Percentiles rank a stretch among this genome's conserved stretches.
Conservation (phyloP, 2,329 filamentous ascomycete species). For the Ascochyta viciae-villosae region DNA sequence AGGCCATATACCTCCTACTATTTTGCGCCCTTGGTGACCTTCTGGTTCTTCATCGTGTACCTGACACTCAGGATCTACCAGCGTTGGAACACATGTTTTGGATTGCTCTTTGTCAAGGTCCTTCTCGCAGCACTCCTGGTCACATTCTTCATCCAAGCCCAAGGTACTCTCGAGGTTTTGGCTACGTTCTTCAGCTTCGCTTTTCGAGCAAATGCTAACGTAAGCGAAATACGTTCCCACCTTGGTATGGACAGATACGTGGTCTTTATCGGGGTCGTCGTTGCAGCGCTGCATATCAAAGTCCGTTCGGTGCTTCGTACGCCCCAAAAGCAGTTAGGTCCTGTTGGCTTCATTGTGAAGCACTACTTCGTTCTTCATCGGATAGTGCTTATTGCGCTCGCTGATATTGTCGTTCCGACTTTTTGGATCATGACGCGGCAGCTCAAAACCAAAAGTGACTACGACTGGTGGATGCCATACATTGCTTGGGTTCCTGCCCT, state of each 20-base stretch:
- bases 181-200: conserved; percentile 49
- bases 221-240: conserved; percentile 59
- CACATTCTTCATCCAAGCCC: conserved; percentile 45
- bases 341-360: conserved; percentile 29
- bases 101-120: conserved; percentile 58
- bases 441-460: conserved; percentile 51
- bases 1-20: conserved; percentile 66
- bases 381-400: conserved; percentile 22
- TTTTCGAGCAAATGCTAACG: conserved; percentile 59
- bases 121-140: conserved; percentile 54
- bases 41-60: conserved; percentile 69
- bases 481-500: conserved; percentile 63
- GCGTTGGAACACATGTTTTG: conserved; percentile 52
- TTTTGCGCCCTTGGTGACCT: conserved; percentile 65
- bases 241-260: conserved; percentile 62
- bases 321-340: conserved; percentile 13
- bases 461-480: conserved; percentile 61
- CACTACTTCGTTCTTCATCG: conserved; percentile 24
- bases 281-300: conserved; percentile 52
- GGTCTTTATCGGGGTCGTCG: conserved; percentile 63
- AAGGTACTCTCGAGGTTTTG: conserved; percentile 52
- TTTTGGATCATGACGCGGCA: conserved; percentile 47
- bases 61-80: conserved; percentile 56
- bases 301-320: conserved; percentile 26
- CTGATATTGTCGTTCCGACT: conserved; percentile 35